Percentiles rank a stretch among this genome's conserved stretches.
These are phyloP conservation scores for Aspergillus fumigatiaffinis DNA, from an alignment of 2,329 filamentous ascomycete genomes.

Conservation along the genomic window DNA sequence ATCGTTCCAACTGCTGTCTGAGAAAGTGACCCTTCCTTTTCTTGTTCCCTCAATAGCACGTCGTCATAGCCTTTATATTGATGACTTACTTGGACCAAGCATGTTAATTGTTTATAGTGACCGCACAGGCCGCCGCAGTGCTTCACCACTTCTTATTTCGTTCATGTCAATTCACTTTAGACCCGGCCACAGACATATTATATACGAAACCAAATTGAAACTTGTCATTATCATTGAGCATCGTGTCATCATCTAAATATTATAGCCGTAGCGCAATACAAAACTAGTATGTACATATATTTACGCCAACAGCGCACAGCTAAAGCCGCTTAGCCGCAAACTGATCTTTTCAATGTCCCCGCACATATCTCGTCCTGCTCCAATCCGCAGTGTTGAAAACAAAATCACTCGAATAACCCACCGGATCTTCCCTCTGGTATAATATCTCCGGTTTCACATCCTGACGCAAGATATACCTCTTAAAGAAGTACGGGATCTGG, in stretches of 20 bases:
- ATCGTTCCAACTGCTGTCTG: conserved; percentile 49
- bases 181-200: not conserved
- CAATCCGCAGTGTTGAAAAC: conserved; percentile 21
- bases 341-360: not conserved
- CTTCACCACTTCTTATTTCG: not conserved
- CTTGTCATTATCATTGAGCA: not conserved
- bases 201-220: not conserved
- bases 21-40: conserved; percentile 25
- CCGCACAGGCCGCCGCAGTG: not conserved
- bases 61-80: not conserved
- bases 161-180: not conserved
- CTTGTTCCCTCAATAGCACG: not conserved
- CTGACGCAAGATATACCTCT: conserved; percentile 32
- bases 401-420: conserved; percentile 15
- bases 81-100: not conserved
- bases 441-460: conserved; percentile 39
- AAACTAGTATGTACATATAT: not conserved
- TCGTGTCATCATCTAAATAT: not conserved
- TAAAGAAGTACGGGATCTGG: conserved; percentile 35
- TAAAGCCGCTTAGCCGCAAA: no score
- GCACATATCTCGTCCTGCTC: not conserved
- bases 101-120: no score
- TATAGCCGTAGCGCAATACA: not conserved
- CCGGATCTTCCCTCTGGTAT: conserved; percentile 32
- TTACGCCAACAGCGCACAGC: not conserved